Evolutionary conservation across 306 rosid genomes (phyloP).

Genomic region (Casuarina glauca): DNA sequence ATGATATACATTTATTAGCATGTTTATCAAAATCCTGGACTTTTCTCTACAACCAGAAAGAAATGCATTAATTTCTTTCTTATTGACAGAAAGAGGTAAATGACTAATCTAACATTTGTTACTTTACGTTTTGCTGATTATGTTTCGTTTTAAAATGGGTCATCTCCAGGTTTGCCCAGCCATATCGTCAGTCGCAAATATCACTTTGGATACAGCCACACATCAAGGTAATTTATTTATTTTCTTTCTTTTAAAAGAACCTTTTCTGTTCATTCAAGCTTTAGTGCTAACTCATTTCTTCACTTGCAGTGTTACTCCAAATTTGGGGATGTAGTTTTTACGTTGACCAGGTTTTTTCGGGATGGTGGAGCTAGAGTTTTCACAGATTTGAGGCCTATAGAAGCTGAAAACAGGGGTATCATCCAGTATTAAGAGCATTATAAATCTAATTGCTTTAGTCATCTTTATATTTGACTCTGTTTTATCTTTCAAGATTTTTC

Average conservation of each 20-base stretch:
- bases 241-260: constrained; percentile 10
- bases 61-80: neutral
- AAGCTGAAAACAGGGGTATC: constrained; percentile 52
- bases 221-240: constrained; percentile 55
- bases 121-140: constrained; percentile 10
- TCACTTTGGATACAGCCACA: constrained; percentile 97
- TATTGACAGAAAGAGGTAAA: constrained; percentile 7
- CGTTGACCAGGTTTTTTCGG: constrained; percentile 84
- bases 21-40: neutral
- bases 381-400: constrained; percentile 53
- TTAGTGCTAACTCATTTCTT: constrained; percentile 31
- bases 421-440: constrained; percentile 17
- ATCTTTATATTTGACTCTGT: neutral
- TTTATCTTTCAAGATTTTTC: neutral
- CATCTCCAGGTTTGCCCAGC: constrained; percentile 71
- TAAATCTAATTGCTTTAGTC: constrained; percentile 8
- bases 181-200: constrained; percentile 78
- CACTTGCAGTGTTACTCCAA: constrained; percentile 69
- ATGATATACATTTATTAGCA: neutral
- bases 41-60: neutral
- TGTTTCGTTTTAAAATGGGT: constrained; percentile 26
- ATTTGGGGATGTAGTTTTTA: constrained; percentile 82
- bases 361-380: constrained; percentile 54
- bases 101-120: constrained; percentile 13
- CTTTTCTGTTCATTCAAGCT: constrained; percentile 14